Base-by-base conservation (phyloP, 1,284 basidiomycete species). In the Trichosporon faecale region DNA sequence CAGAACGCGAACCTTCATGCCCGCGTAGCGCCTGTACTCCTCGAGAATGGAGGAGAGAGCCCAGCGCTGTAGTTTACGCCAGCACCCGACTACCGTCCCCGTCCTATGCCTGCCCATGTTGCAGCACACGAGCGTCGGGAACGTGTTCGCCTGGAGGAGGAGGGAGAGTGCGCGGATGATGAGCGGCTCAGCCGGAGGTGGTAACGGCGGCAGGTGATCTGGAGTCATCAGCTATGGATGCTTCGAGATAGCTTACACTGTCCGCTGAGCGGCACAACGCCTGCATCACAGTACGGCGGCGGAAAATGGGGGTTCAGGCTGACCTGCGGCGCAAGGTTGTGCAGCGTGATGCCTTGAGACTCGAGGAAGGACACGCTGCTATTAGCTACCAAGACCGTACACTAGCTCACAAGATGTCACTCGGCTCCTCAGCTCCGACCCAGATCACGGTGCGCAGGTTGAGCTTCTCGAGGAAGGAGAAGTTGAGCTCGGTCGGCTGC, bases 391-490 rank as follows among this genome's bases (percentile, higher is more conserved):
- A 8, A 5, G 23, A 8, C 23, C 16, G 49, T 37, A 2, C 16
- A 0, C 6, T 12, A 33, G 76, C 85, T 72, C 66, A 86, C 85
- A 87, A 84, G 55, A 84, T 83, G 2, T 84, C 80, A 9, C 84
- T 82, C 0, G 86, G 86, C 65, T 86, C 85, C 74, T 87, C 86
- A 1, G 86, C 86, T 0, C 86, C 86, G 3, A 87, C 84, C 86
- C 86, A 87, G 71, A 87, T 84, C 66, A 87, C 82, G 3, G 81
- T 84, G 69, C 80, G 82, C 57, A 87, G 76, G 7, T 81, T 78
- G 23, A 87, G 81, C 73, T 86, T 85, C 74, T 86, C 86, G 31
- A 87, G 77, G 69, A 87, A 87, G 0, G 85, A 85, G 71, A 86
- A 86, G 78, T 86, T 86, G 73, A 86, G 82, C 72, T 86, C 85